These are phyloP conservation scores for Floccularia luteovirens DNA, from an alignment of 768 basidiomycete genomes.

Conservation along the genomic window DNA sequence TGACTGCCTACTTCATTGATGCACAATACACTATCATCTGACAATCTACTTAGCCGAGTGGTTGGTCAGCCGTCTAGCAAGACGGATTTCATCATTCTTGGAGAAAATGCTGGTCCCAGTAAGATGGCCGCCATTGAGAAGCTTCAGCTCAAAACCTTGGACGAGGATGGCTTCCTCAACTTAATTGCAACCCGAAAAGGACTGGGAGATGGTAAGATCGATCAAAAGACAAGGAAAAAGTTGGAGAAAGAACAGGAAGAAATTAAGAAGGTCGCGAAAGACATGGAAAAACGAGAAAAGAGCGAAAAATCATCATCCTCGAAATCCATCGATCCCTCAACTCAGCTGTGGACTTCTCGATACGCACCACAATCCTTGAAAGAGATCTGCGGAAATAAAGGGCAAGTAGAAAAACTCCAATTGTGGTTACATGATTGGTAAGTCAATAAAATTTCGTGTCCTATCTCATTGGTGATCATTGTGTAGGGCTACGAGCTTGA, in stretches of 20 bases:
- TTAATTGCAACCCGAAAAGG: slow-evolving; percentile 72
- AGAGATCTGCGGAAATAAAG: slow-evolving; percentile 95
- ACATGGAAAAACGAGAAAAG: slow-evolving; percentile 69
- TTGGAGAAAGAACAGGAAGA: slow-evolving; percentile 73
- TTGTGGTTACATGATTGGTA: slow-evolving; percentile 88
- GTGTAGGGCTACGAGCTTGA: slow-evolving; percentile 67
- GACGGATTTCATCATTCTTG: slow-evolving; percentile 86
- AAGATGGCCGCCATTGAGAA: slow-evolving; percentile 88
- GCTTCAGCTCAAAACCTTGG: slow-evolving; percentile 64
- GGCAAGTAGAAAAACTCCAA: slow-evolving; percentile 80
- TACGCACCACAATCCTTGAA: slow-evolving; percentile 87
- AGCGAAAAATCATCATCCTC: slow-evolving; percentile 10
- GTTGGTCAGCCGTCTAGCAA: slow-evolving; percentile 83
- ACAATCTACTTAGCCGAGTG: slow-evolving; percentile 55
- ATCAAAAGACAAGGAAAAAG: slow-evolving; percentile 79
- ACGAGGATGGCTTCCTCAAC: slow-evolving; percentile 82
- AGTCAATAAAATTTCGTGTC: too few species aligned
- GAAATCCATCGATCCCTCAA: slow-evolving; percentile 33
- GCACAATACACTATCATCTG: neutral
- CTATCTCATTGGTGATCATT: too few species aligned
- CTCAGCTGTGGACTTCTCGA: slow-evolving; percentile 90
- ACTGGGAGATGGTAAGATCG: slow-evolving; percentile 39
- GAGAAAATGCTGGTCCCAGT: slow-evolving; percentile 78
- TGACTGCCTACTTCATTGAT: slow-evolving; percentile 26
- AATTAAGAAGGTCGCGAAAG: slow-evolving; percentile 64